phyloP scores from a whole-genome alignment of 2,329 filamentous ascomycete species.

The Sporothrix globosa region DNA sequence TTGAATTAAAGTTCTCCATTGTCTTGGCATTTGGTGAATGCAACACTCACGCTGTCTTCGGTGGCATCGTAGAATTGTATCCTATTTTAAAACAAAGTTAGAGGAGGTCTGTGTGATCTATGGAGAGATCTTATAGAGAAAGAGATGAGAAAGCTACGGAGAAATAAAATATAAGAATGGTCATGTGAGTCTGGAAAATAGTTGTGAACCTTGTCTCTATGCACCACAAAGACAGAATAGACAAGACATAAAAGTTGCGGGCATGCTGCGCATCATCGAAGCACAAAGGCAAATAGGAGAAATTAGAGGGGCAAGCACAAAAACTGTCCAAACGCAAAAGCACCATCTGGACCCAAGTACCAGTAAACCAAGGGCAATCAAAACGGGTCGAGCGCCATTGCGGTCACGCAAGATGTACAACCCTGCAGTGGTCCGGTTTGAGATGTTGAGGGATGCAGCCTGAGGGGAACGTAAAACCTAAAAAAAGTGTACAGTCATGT shows the following conservation, averaged over 20 bases:
- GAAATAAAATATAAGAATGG: neutral
- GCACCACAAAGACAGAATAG: neutral
- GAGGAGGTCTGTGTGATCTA: slow-evolving; percentile 10
- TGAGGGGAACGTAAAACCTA: neutral
- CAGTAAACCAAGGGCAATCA: slow-evolving; percentile 24
- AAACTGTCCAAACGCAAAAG: neutral
- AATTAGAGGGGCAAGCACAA: neutral
- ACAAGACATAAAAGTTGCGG: neutral
- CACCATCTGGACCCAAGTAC: slow-evolving; percentile 25
- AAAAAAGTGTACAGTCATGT: neutral
- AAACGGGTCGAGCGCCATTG: slow-evolving; percentile 21
- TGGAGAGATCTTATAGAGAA: neutral
- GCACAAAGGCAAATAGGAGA: neutral
- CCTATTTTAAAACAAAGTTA: slow-evolving; percentile 4
- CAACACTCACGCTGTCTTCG: neutral
- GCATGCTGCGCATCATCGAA: neutral
- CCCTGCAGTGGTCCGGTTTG: slow-evolving; percentile 14
- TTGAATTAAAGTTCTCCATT: slow-evolving; percentile 23
- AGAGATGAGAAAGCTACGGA: neutral
- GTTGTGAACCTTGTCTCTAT: neutral
- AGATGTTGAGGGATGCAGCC: slow-evolving; percentile 1
- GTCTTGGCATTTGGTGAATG: slow-evolving; percentile 23
- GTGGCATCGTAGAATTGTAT: slow-evolving; percentile 19
- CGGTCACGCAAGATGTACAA: slow-evolving; percentile 15
- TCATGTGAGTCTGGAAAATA: neutral